Evolutionary conservation across 768 basidiomycete genomes (phyloP), one percentile per base, ranked within the genome.

Genomic region (Phlebiopsis flavidoalba): DNA sequence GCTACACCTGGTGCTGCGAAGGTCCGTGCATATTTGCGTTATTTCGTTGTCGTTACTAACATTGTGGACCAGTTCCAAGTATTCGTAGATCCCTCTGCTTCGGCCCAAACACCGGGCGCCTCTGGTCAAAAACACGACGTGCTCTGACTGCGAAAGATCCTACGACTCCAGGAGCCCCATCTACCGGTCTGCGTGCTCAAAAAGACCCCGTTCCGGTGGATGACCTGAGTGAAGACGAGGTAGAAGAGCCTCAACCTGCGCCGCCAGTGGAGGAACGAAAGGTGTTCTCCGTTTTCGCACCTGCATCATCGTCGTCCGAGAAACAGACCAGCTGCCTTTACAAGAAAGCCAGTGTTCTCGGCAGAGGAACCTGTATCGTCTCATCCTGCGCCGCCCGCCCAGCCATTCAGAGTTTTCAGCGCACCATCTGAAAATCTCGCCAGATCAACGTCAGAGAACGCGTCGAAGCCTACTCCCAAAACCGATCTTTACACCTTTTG

Each of bases 341-440:
- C 40, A 17, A 12, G 40, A 8, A 43, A 43, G 40, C 40, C 40
- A 43, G 40, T 43, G 12, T 43, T 43, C 17, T 43, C 40, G 50
- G 22, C 14, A 53, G 26, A 33, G 53, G 40, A 43, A 17, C 40
- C 40, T 8, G 40, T 43, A 43, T 12, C 8, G 17, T 17, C 40
- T 17, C 3, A 43, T 2, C 40, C 40, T 17, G 2, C 40, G 17
- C 40, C 11, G 10, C 24, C 60, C 2, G 21, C 12, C 12, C 61
- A 75, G 14, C 77, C 79, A 11, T 77, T 77, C 67, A 88, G 75
- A 63, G 89, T 92, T 19, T 92, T 92, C 72, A 88, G 84, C 60
- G 82, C 87, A 15, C 89, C 79, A 0, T 57, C 17, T 59, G 17
- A 26, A 17, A 35, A 31, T 10, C 19, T 19, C 21, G 4, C 26